phyloP scores from a whole-genome alignment of 768 basidiomycete species.

The Arthromyces matolae region DNA sequence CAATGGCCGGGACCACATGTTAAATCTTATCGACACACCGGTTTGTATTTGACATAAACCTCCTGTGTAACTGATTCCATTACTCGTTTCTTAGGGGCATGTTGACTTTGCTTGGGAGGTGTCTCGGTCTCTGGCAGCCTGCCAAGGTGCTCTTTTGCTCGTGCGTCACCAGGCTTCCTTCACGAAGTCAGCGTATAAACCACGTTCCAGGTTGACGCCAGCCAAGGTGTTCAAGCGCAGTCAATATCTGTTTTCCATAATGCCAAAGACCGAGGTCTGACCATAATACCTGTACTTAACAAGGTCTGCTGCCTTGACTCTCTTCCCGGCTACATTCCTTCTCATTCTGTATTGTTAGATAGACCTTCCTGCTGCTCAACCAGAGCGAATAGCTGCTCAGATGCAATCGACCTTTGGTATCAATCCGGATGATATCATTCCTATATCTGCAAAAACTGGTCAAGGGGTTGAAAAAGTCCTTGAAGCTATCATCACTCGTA shows the following conservation, averaged over 20 bases:
- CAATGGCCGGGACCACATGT: slow-evolving; percentile 56
- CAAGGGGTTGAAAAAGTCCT: slow-evolving; percentile 76
- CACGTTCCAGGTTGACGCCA: slow-evolving; percentile 77
- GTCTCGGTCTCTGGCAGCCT: slow-evolving; percentile 86
- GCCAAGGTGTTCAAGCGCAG: slow-evolving; percentile 97
- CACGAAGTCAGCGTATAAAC: neutral
- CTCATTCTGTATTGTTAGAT: slow-evolving; percentile 53
- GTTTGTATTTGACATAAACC: slow-evolving; percentile 33
- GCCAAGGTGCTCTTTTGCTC: slow-evolving; percentile 81
- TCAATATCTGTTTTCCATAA: slow-evolving; percentile 93
- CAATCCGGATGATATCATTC: slow-evolving; percentile 66
- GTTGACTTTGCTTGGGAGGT: slow-evolving; percentile 99
- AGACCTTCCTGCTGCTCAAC: slow-evolving; percentile 87
- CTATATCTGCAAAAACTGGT: slow-evolving; percentile 92
- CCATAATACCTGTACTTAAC: slow-evolving; percentile 88
- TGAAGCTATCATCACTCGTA: slow-evolving; percentile 72
- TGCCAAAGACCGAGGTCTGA: slow-evolving; percentile 75
- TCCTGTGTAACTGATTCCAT: neutral
- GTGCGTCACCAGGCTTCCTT: slow-evolving; percentile 25
- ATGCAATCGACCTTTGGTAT: slow-evolving; percentile 82
- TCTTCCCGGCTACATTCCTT: too few relatives aligned
- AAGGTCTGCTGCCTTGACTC: slow-evolving; percentile 49
- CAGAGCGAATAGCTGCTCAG: slow-evolving; percentile 74
- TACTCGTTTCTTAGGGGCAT: slow-evolving; percentile 59
- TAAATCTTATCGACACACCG: slow-evolving; percentile 97